Base-by-base conservation (phyloP, 306 rosid species). In the Malus sylvestris region DNA sequence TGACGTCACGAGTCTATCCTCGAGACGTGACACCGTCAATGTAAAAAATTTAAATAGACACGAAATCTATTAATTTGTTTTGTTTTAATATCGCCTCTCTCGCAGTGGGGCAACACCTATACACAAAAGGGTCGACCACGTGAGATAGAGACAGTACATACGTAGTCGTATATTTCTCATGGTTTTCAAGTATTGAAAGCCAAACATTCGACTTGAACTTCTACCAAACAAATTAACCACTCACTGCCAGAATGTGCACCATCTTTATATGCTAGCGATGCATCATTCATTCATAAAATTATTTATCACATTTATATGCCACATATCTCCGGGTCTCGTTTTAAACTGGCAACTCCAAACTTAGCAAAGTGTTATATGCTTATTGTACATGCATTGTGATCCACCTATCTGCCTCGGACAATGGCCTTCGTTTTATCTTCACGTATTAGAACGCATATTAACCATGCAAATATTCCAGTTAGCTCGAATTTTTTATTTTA, bases 211-310 rank as follows among this genome's bases (percentile, higher is more conserved):
- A 32, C 68, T 30, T 15, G 42, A 63, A 63, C 22, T 16, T 15
- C 35, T 51, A 46, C 52, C 62, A 30, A 32, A 64, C 59, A 52
- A 61, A 72, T 65, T 49, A 63, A 59, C 7, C 72, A 68, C 33
- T 75, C 72, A 74, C 71, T 64, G 53, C 33, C 76, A 71, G 76
- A 53, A 80, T 76, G 63, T 80, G 71, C 69, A n/a, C 73, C 74
- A 60, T 55, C 51, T 53, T 10, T 49, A 45, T 15, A 16, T 8
- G 68, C 68, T 63, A 16, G 68, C n/a, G 66, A 55, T 32, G 57
- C 78, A 79, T 81, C 77, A 35, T 52, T 70, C 32, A n/a, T 59
- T 58, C 58, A 25, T 23, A 68, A 44, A 63, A 29, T 63, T 29
- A 29, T 19, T 51, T 15, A 42, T 51, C 55, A 51, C 44, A 63